A percentile compares a stretch with the other conserved stretches of the same genome.
Conservation (phyloP, 805 yeast species). For the Candida qinlingensis region DNA sequence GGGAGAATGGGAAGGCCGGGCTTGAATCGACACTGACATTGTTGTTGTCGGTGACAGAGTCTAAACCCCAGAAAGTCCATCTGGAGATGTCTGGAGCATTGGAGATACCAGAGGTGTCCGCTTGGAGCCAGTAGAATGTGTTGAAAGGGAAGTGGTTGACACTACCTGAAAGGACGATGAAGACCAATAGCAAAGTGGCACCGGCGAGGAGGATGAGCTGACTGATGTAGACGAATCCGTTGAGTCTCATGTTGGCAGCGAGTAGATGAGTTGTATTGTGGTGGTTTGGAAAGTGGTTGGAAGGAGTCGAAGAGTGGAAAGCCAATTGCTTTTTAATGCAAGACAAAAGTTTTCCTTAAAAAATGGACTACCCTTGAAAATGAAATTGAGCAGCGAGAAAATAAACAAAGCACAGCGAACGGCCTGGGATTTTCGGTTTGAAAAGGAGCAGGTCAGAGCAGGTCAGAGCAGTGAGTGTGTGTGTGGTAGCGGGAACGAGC, state of each 20-base stretch:
- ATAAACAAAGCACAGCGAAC: neutral
- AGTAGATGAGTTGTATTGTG: no score
- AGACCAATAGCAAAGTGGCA: slow-evolving; percentile 44
- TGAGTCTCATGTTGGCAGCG: slow-evolving; percentile 5
- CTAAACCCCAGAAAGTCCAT: slow-evolving; percentile 84
- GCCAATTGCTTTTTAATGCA: neutral
- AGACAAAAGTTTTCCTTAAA: neutral
- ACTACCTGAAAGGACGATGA: slow-evolving; percentile 62
- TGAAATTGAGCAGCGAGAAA: neutral
- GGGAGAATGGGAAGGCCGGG: slow-evolving; percentile 73
- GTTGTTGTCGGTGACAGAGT: slow-evolving; percentile 35
- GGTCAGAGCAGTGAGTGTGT: neutral
- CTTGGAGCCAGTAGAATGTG: slow-evolving; percentile 65
- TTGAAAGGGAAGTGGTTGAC: slow-evolving; percentile 53
- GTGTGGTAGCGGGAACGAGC: no score
- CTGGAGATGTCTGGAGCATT: slow-evolving; percentile 49
- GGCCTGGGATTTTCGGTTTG: neutral
- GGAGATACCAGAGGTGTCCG: slow-evolving; percentile 53
- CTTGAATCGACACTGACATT: slow-evolving; percentile 36
- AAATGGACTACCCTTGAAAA: neutral
- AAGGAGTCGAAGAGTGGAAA: neutral
- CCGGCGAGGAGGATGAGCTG: slow-evolving; percentile 20
- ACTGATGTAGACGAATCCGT: slow-evolving; percentile 6
- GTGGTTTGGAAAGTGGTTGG: neutral
- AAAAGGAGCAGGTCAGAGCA: neutral